Evolutionary conservation across 305 asterid species (phyloP), one percentile per base, ranked within the genome.

Genomic region (Fraxinus velutina): DNA sequence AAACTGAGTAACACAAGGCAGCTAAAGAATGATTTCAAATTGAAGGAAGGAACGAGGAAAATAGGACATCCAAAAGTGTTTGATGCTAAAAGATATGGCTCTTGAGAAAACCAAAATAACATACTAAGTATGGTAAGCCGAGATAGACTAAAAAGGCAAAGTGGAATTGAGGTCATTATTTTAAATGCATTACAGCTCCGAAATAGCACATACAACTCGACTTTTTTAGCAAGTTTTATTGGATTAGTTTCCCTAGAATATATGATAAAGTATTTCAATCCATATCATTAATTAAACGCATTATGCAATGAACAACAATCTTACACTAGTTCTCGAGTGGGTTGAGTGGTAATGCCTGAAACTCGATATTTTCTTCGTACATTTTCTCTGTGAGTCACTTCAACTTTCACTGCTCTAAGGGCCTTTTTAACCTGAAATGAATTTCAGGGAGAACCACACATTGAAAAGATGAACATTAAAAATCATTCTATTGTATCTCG

Each of bases 371-470:
- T 96, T 83, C 99, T 90, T 33, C 99, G 90, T 6, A 96, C 98
- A 72, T 89, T 92, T 32, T 94, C 96, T 82, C 99, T 84, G 86
- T 96, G 99, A 80, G 98, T 96, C 81, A 96, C 99, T 91, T 96
- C 99, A 7, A 96, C 99, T 87, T 96, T 96, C 71, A 94, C 98
- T 76, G 98, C 98, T 89, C 99, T 89, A 78, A 96, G 97, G 66
- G 96, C 97, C 91, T 93, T 96, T 86, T 96, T 96, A 21, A 96
- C 94, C 99, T 96, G 95, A 82, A 85, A 47, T 9, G 32, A 78
- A 24, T 10, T 6, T 19, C 21, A 75, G 15, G 37, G 36, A 30
- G 42, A 15, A 21, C 81, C 19, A 80, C 0, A n/a, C 72, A 62
- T 24, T 68, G 73, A 30, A 71, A 68, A 21, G 39, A 76, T 33